phyloP scores from a whole-genome alignment of 2,329 filamentous ascomycete genomes.

The Cordyceps cateniannulata region DNA sequence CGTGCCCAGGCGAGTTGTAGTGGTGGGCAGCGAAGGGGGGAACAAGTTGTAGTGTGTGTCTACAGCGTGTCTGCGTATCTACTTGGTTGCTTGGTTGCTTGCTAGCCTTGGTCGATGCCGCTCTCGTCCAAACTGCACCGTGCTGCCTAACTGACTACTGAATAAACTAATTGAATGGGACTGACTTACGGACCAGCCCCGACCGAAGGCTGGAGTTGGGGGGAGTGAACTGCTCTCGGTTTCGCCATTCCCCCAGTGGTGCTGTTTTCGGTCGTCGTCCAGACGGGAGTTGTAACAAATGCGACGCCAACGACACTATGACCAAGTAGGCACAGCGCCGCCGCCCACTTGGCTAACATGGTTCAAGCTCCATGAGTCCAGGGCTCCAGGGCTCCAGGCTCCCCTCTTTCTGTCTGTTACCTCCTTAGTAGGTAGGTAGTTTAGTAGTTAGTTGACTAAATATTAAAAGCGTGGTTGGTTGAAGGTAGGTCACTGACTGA shows the following conservation, averaged over 20 bases:
- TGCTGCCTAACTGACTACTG: no score
- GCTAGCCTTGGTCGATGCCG: not conserved
- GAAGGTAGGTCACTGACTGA: not conserved
- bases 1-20: no score
- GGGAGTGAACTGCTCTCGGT: not conserved
- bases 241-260: not conserved
- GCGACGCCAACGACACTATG: conserved; percentile 7
- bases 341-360: not conserved
- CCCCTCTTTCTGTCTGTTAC: not conserved
- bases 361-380: not conserved
- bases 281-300: conserved; percentile 1
- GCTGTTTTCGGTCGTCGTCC: conserved; percentile 5
- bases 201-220: no score
- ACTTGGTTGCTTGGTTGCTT: not conserved
- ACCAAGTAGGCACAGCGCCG: conserved; percentile 7
- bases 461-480: no score
- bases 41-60: no score
- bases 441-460: no score
- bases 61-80: no score
- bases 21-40: no score
- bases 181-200: no score
- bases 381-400: not conserved
- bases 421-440: not conserved
- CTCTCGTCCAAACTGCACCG: no score
- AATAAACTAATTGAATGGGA: no score